Base-by-base conservation (phyloP, 1,284 basidiomycete species). In the Schizopora paradoxa region DNA sequence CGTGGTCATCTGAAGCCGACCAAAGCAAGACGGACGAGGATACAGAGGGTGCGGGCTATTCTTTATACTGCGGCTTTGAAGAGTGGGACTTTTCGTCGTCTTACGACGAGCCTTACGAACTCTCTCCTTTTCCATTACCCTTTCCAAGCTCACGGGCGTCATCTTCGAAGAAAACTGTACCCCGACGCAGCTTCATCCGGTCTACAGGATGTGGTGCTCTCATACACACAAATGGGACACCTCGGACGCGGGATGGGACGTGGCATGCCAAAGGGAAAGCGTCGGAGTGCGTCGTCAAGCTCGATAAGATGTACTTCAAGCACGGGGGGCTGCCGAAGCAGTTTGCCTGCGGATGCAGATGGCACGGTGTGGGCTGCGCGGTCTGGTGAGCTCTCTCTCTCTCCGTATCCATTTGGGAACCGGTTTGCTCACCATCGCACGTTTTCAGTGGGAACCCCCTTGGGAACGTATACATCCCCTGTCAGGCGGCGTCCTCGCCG, bases 331-430 rank as follows among this genome's bases (percentile, higher is more conserved):
- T 46, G 39, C n/a, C 44, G 34, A 50, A 47, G 22, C 33, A 34
- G 26, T 50, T 50, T 23, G 45, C 48, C 13, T 50, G 48, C 39
- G 48, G 48, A 14, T 50, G 48, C 31, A 35, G 48, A n/a, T 50
- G 44, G 48, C 43, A 50, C 18, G 48, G 48, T 29, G 48, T 50
- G 25, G 48, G 48, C 13, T 50, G 48, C 34, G 37, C 44, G 22
- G 44, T 35, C 23, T 50, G 48, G 48, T 50, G 40, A 43, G 48
- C 38, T 11, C 18, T 25, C 33, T 4, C 27, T 44, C 29, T 33
- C n/a, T 26, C 31, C 14, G 32, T 44, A n/a, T 8, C 28, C 31
- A 29, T n/a, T 31, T 39, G 26, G 10, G 40, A 13, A 23, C 26
- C 13, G n/a, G 14, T 40, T 6, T 23, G 19, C 10, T 23, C 19